These are phyloP conservation scores for Asterophora parasitica DNA, from an alignment of 768 basidiomycete genomes.

Conservation along the genomic window DNA sequence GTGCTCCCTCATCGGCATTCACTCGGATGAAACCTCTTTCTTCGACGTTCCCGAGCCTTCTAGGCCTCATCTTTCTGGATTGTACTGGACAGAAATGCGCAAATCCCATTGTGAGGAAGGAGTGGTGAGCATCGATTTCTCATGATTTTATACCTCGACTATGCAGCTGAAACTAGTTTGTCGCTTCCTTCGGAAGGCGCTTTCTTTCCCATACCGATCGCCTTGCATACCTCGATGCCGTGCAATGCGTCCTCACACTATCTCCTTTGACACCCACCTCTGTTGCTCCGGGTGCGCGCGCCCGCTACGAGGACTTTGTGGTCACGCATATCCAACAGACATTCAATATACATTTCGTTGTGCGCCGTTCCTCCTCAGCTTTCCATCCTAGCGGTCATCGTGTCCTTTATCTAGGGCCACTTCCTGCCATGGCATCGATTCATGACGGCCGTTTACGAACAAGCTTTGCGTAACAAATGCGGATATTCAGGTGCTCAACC, in stretches of 20 bases:
- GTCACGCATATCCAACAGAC: conserved; percentile 22
- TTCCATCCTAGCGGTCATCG: background rate
- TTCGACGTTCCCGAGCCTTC: too few species aligned
- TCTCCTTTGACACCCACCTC: conserved; percentile 15
- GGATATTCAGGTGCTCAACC: conserved; percentile 21
- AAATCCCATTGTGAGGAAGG: too few species aligned
- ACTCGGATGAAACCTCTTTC: too few species aligned
- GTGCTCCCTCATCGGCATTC: too few species aligned
- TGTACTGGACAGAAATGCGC: too few species aligned
- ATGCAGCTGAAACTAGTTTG: background rate
- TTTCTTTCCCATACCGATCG: conserved; percentile 6
- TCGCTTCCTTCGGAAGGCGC: conserved; percentile 6
- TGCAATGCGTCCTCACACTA: conserved; percentile 18
- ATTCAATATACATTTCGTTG: conserved; percentile 20
- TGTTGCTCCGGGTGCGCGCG: conserved; percentile 16
- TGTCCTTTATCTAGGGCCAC: conserved; percentile 15
- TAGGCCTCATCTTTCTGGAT: too few species aligned
- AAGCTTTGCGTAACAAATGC: conserved; percentile 20
- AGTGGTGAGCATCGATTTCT: too few species aligned
- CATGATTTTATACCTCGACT: too few species aligned
- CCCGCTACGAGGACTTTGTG: conserved; percentile 24
- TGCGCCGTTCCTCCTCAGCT: conserved; percentile 3
- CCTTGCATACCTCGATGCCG: conserved; percentile 16
- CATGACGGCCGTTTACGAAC: conserved; percentile 18
- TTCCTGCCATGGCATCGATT: conserved; percentile 25